These are phyloP conservation scores for Pseudozyma sp. DNA, from an alignment of 1,284 basidiomycete species.

Conservation along the genomic window DNA sequence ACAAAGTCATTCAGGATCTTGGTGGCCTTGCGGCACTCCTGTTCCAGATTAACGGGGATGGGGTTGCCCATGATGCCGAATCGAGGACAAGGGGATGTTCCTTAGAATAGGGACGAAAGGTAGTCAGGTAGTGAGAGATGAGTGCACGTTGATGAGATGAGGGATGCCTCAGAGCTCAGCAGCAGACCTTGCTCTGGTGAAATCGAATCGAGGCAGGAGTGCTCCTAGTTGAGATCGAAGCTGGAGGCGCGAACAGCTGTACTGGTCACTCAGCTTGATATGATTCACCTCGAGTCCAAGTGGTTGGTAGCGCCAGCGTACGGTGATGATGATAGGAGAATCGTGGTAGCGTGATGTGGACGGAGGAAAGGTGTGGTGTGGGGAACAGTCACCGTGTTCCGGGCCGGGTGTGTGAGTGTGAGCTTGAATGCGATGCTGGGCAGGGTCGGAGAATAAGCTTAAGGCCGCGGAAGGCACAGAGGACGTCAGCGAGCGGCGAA, in stretches of 20 bases:
- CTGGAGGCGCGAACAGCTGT: no score
- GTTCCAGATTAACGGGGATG: conserved; percentile 70
- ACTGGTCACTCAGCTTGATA: no score
- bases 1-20: conserved; percentile 66
- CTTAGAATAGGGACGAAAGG: background rate
- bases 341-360: no score
- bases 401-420: background rate
- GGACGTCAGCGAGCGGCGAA: background rate
- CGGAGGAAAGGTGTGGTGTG: background rate
- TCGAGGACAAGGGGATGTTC: background rate
- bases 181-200: no score
- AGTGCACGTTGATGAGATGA: background rate
- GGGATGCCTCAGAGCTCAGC: no score
- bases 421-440: background rate
- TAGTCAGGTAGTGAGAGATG: background rate
- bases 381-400: conserved; percentile 4
- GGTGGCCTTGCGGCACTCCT: conserved; percentile 73
- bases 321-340: no score
- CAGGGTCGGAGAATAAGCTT: conserved; percentile 12
- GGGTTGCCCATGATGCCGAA: conserved; percentile 63
- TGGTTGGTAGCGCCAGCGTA: no score
- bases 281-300: no score
- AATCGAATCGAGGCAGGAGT: no score
- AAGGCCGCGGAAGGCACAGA: conserved; percentile 3
- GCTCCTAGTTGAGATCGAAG: no score